Evolutionary conservation across 257 asterid genomes (phyloP).

Genomic region (Lycium ferocissimum): DNA sequence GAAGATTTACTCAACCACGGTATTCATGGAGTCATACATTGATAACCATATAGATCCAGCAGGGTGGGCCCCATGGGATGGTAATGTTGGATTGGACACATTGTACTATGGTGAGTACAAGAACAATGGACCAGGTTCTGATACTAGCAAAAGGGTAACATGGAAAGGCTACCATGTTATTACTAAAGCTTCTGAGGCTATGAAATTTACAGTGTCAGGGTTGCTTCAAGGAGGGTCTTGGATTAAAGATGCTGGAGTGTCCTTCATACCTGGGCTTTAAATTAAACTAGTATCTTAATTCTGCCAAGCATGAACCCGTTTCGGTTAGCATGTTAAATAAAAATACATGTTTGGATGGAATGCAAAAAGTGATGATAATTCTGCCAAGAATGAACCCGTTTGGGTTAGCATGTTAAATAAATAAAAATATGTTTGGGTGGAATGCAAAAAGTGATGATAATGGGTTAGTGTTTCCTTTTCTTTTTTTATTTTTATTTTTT

Average conservation of each 20-base stretch:
- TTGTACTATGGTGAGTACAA: conserved; percentile 37
- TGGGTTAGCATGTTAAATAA: too few species aligned
- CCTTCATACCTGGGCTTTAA: conserved; percentile 28
- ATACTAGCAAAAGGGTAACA: conserved; percentile 27
- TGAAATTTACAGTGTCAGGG: conserved; percentile 32
- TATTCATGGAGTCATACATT: conserved; percentile 30
- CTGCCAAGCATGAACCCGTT: not conserved
- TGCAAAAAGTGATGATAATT: too few species aligned
- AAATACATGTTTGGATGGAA: not conserved
- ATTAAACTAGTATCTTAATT: not conserved
- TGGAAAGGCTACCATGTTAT: conserved; percentile 36
- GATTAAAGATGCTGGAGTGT: conserved; percentile 33
- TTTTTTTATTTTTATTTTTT: too few species aligned
- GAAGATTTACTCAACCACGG: conserved; percentile 37
- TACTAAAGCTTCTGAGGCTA: conserved; percentile 32
- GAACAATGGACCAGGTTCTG: conserved; percentile 37
- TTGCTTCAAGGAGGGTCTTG: conserved; percentile 32
- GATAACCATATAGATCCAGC: conserved; percentile 32
- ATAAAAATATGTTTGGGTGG: too few species aligned
- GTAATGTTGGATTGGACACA: conserved; percentile 20
- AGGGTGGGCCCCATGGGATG: conserved; percentile 34
- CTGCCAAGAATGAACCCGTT: too few species aligned
- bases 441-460: too few species aligned
- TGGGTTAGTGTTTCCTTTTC: too few species aligned
- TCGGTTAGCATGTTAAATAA: too few species aligned